Conservation (phyloP, 208 protist genomes). For the Trichomonas tenax region DNA sequence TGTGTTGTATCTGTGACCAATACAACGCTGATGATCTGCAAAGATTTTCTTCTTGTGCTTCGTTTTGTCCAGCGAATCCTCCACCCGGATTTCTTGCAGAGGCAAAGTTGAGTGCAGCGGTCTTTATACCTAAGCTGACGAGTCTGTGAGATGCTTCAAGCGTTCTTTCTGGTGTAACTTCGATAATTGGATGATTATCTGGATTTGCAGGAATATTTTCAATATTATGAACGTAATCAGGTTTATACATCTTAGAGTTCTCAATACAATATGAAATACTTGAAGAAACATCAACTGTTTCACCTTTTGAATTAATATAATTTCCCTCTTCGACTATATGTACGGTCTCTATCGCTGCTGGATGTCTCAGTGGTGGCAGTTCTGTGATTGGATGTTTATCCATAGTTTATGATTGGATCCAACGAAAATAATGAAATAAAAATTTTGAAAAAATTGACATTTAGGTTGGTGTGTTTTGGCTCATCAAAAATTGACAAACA, state of each 20-base stretch:
- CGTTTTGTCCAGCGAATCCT: not conserved
- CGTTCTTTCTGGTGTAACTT: not conserved
- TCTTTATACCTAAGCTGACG: not conserved
- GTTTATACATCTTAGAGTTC: not conserved
- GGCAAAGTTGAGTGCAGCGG: not conserved
- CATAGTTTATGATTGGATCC: no score
- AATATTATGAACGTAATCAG: no score
- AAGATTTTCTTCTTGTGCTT: not conserved
- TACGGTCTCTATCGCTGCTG: not conserved
- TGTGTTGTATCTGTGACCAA: not conserved
- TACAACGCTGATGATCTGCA: not conserved
- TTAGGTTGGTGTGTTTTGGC: no score
- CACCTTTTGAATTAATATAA: not conserved
- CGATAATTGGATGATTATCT: not conserved
- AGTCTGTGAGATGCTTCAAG: not conserved
- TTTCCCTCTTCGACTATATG: not conserved
- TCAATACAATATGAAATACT: not conserved
- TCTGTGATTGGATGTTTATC: not conserved
- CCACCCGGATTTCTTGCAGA: conserved; percentile 9
- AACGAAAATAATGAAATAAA: no score
- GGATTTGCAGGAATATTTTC: not conserved
- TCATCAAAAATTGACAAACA: no score
- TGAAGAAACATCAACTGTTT: not conserved
- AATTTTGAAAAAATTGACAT: no score
- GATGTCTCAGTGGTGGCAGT: not conserved